Evolutionary conservation across 495 filamentous ascomycete genomes (phyloP), one percentile per base, ranked within the genome.

Genomic region (Penicillium argentinense): DNA sequence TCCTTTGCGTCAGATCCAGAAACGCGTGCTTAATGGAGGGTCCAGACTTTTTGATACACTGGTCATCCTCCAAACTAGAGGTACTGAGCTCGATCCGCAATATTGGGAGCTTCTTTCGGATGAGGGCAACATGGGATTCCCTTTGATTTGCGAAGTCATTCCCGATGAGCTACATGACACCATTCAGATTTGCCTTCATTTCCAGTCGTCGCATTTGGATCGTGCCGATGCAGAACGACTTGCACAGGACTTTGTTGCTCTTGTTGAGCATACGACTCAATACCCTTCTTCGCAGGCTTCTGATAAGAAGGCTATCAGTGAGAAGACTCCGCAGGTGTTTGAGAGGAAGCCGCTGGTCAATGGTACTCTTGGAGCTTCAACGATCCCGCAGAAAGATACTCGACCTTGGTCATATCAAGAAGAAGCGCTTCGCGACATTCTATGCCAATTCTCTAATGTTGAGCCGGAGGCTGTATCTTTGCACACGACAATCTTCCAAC

Each of bases 101-200:
- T 62, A 91, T 17, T 95, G 89, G 89, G 72, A 69, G 4, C 51
- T 89, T 19, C 67, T 79, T 42, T 63, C 77, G 18, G 89, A 95
- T 54, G 63, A 77, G 40, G 87, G 89, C 1, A 69, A 77, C 33
- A 93, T 93, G 87, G 87, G 89, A 67, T 88, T 69, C 66, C 75
- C 87, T 8, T 52, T 90, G 42, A 83, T 90, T 40, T 80, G 80
- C 45, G 87, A 91, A 51, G 61, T 90, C 22, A 60, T 78, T 16
- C 87, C 86, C n/a, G 67, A 62, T 48, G 63, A 47, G 37, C 50
- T 60, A 24, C 59, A 66, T 39, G 62, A 85, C 57, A 64, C 27
- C 1, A 30, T 59, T 8, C 56, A 63, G 16, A 38, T 60, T 3
- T 29, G 62, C 25, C 53, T 66, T 39, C 54, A 62, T 39, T 62